Base-by-base conservation (phyloP, 768 basidiomycete species). In the Tulasnella sp. region DNA sequence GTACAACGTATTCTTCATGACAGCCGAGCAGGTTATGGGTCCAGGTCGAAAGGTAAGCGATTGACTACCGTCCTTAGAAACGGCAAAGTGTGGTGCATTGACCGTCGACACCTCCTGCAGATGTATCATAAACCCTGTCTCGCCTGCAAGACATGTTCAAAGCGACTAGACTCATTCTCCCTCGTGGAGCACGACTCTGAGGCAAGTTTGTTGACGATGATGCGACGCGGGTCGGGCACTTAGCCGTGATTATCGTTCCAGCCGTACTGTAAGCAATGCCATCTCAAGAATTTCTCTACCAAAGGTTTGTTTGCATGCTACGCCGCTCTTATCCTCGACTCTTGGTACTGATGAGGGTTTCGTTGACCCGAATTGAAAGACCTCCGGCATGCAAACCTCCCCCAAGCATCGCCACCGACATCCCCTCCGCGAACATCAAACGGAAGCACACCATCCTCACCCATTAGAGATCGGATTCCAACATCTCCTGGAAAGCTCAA, bases 71-170 rank as follows among this genome's bases (percentile, higher is more conserved):
- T 76, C 49, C 8, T n/a, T 17, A 29, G 58, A 19, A 15, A 52
- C 34, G 67, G 29, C 7, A 29, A 70, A 36, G 7, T 36, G 69
- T 37, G 76, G 76, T 77, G 75, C 72, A 58, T 42, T 68, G 38
- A 73, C n/a, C 14, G 58, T 37, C 15, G 37, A 37, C 15, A 45
- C 76, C 74, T 42, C 75, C 45, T 36, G 36, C 79, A 93, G 92
- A 85, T 93, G 54, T 95, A 93, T 80, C 92, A 93, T 83, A 93
- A 92, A 86, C 89, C 89, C 31, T 96, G 94, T 84, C 85, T 96
- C 64, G 86, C 90, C 22, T 96, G 94, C 81, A 90, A 85, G 74
- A 85, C 83, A 15, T 96, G 94, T 82, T 88, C 86, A 80, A 93
- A 93, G 82, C 85, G 92, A 42, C 85, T 96, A 17, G 93, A 94